phyloP scores from a whole-genome alignment of 441 rosid species.

The Euphorbia schlechtendalii region DNA sequence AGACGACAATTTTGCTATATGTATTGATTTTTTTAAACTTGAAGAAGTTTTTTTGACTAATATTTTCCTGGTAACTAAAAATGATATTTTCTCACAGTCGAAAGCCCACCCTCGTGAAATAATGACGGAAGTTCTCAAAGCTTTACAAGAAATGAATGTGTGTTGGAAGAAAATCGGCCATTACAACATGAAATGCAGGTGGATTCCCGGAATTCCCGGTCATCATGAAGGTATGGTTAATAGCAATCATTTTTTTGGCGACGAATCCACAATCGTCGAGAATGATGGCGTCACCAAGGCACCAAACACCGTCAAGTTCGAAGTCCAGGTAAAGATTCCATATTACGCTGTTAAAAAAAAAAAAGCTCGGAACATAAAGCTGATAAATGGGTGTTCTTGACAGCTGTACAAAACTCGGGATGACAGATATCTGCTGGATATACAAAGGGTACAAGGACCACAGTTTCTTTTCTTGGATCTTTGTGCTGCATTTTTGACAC shows the following conservation, averaged over 20 bases:
- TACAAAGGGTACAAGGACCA: slow-evolving; percentile 91
- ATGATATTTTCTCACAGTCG: slow-evolving; percentile 38
- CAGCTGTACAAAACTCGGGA: slow-evolving; percentile 93
- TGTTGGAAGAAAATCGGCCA: slow-evolving; percentile 96
- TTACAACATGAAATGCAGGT: slow-evolving; percentile 96
- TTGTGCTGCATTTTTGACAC: slow-evolving; percentile 93
- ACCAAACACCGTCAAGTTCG: slow-evolving; percentile 74
- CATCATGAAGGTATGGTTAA: slow-evolving; percentile 57
- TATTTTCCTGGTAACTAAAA: too few relatives aligned
- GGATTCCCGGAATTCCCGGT: slow-evolving; percentile 64
- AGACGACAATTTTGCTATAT: too few relatives aligned
- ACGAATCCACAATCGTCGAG: slow-evolving; percentile 63
- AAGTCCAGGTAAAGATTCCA: slow-evolving; percentile 63
- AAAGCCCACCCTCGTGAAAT: slow-evolving; percentile 95
- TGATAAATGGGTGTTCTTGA: slow-evolving; percentile 3
- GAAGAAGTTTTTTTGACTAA: too few relatives aligned
- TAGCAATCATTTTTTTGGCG: slow-evolving; percentile 51
- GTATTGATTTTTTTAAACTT: too few relatives aligned
- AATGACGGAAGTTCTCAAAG: slow-evolving; percentile 90
- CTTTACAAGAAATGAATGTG: slow-evolving; percentile 82
- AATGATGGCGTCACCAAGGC: slow-evolving; percentile 46
- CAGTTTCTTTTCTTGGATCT: slow-evolving; percentile 95
- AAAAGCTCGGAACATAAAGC: too few relatives aligned
- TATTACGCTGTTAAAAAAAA: background rate
- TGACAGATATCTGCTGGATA: slow-evolving; percentile 87